Conservation (phyloP, 2,329 filamentous ascomycete species). For the Aspergillus puulaauensis region DNA sequence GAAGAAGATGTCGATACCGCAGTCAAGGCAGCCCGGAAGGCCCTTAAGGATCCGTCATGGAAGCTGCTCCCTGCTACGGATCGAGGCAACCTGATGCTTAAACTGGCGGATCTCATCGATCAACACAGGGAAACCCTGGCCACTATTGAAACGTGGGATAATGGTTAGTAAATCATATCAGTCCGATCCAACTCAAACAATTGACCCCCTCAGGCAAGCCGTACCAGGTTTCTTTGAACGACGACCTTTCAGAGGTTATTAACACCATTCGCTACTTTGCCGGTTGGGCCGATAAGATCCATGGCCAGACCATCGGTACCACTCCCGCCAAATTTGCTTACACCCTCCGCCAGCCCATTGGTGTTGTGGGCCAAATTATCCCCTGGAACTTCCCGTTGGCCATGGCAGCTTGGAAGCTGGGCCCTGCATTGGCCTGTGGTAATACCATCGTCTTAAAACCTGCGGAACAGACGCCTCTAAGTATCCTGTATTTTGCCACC, state of each 20-base stretch:
- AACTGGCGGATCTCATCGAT: constrained; percentile 68
- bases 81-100: constrained; percentile 65
- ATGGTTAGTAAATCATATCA: constrained; percentile 48
- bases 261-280: constrained; percentile 81
- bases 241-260: constrained; percentile 68
- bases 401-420: constrained; percentile 60
- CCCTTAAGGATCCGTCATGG: constrained; percentile 36
- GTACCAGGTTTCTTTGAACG: constrained; percentile 52
- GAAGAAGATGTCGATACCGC: constrained; percentile 35
- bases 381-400: constrained; percentile 85
- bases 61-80: constrained; percentile 50
- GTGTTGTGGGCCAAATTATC: constrained; percentile 84
- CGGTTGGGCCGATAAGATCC: constrained; percentile 89
- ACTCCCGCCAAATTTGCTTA: constrained; percentile 73
- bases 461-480: constrained; percentile 36
- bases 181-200: neutral
- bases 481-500: constrained; percentile 33
- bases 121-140: constrained; percentile 62
- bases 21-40: constrained; percentile 35
- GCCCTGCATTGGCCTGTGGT: constrained; percentile 34
- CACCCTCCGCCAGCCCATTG: constrained; percentile 73
- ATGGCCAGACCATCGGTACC: constrained; percentile 71
- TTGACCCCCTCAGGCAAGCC: constrained; percentile 37
- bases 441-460: constrained; percentile 37
- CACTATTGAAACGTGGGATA: constrained; percentile 75